Evolutionary conservation across 495 filamentous ascomycete genomes (phyloP), one percentile per base, ranked within the genome.

Genomic region (Daldinia vernicosa): DNA sequence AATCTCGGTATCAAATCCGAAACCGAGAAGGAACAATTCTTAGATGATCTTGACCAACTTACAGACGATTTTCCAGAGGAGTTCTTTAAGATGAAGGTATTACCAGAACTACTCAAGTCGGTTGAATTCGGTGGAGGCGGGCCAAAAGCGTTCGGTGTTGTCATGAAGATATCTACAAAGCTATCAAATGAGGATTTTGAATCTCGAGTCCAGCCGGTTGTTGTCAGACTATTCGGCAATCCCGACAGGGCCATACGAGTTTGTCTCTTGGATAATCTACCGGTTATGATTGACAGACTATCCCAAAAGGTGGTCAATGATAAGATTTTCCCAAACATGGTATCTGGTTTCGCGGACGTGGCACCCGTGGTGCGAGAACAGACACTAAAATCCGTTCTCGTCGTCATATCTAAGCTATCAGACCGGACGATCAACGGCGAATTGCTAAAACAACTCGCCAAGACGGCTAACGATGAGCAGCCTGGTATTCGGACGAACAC

Each of bases 401-500:
- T 89, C 0, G 84, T 98, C 32, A 89, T 98, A 66, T 82, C 83
- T 15, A 99, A 99, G 79, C 87, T 99, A 2, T 96, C 92, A 8
- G 96, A 99, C 74, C 87, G 95, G 35, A 92, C 90, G 24, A 88
- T 98, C 72, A 98, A 99, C 72, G 95, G 96, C 56, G 95, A 99
- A 70, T 81, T 99, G 11, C 81, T 99, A 33, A 92, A 91, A 76
- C 91, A 97, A 76, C 84, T 99, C 24, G 96, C 95, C 58, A 97
- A 97, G 75, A 98, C 95, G 6, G 92, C 95, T 39, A 98, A 98
- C 72, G 95, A 99, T 69, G 95, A 98, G 75, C 95, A 99, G 74
- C 95, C 96, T 17, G 95, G 95, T 6, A 99, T 99, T 59, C 88
- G 95, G 66, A 99, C 95, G 6, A 99, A 99, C 76, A 99, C 95